These are phyloP conservation scores for Elaphomyces granulatus DNA, from an alignment of 495 filamentous ascomycete genomes.

Conservation along the genomic window DNA sequence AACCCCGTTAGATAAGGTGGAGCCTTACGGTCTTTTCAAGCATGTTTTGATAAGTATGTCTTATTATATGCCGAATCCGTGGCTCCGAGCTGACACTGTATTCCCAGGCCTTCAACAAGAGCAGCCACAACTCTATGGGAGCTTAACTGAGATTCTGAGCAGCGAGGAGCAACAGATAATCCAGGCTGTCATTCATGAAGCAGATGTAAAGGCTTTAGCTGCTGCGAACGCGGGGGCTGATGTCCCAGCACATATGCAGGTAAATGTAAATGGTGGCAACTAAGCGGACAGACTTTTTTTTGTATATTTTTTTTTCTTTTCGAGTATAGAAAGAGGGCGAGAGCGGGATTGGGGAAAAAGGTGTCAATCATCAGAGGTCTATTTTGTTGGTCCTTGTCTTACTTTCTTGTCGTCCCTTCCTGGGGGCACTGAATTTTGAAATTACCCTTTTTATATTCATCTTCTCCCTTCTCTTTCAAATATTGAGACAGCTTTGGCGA, in stretches of 20 bases:
- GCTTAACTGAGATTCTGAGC: constrained; percentile 60
- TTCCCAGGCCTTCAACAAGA: constrained; percentile 67
- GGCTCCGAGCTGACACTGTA: constrained; percentile 8
- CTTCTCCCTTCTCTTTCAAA: too few species aligned
- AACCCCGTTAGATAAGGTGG: constrained; percentile 84
- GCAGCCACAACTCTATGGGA: constrained; percentile 78
- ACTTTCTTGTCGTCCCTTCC: too few species aligned
- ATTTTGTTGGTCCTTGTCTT: neutral
- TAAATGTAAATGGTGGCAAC: constrained; percentile 4
- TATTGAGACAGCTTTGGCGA: too few species aligned
- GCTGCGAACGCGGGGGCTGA: constrained; percentile 27
- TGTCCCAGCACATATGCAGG: constrained; percentile 12
- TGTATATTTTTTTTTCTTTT: constrained; percentile 1
- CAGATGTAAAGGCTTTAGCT: constrained; percentile 45
- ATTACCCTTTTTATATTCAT: too few species aligned
- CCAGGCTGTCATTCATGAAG: constrained; percentile 65
- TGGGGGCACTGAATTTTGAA: too few species aligned
- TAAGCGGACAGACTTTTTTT: constrained; percentile 1
- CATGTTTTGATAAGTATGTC: constrained; percentile 65
- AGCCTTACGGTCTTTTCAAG: constrained; percentile 83
- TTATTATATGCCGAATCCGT: neutral
- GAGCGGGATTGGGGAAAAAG: neutral
- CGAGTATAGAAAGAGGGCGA: neutral
- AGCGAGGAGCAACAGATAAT: constrained; percentile 71
- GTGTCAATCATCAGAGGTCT: neutral